Evolutionary conservation across 1,139 yeast species (phyloP).

Genomic region (Diutina neorugosa): DNA sequence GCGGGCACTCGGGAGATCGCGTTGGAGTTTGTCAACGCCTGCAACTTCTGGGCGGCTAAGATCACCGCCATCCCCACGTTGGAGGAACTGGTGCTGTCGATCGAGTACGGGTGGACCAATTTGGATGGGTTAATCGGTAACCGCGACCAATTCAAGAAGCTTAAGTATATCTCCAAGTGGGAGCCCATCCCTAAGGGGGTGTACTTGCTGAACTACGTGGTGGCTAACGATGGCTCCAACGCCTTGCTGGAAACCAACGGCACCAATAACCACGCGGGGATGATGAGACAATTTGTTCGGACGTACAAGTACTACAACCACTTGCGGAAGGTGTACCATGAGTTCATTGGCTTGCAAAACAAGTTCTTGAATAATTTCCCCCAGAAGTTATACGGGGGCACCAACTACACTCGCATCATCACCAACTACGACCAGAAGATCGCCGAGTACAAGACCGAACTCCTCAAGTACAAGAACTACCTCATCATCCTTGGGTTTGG

Average conservation of each 20-base stretch:
- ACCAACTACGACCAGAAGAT: conserved; percentile 29
- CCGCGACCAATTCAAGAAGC: conserved; percentile 23
- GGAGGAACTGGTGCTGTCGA: conserved; percentile 51
- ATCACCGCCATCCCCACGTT: conserved; percentile 66
- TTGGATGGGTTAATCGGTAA: conserved; percentile 24
- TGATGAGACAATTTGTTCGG: conserved; percentile 36
- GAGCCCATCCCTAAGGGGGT: conserved; percentile 31
- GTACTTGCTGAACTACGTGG: conserved; percentile 26
- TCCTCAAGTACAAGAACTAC: conserved; percentile 34
- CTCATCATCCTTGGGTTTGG: conserved; percentile 36
- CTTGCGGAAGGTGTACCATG: conserved; percentile 25
- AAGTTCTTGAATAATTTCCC: conserved; percentile 17
- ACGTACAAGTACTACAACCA: conserved; percentile 33
- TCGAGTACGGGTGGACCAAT: conserved; percentile 75
- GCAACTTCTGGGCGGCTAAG: conserved; percentile 87
- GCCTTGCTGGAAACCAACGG: conserved; percentile 9
- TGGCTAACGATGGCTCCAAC: conserved; percentile 11
- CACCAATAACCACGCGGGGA: conserved; percentile 23
- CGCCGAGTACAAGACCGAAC: conserved; percentile 31
- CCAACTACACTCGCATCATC: conserved; percentile 25
- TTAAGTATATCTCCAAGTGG: conserved; percentile 26
- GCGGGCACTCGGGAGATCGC: conserved; percentile 66
- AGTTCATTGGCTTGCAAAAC: conserved; percentile 20
- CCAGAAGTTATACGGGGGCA: conserved; percentile 14
- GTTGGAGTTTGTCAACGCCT: conserved; percentile 56